A percentile compares a stretch with the other conserved stretches of the same genome.
Evolutionary conservation across 2,329 filamentous ascomycete species (phyloP).

Genomic region (Fusarium heterosporum): DNA sequence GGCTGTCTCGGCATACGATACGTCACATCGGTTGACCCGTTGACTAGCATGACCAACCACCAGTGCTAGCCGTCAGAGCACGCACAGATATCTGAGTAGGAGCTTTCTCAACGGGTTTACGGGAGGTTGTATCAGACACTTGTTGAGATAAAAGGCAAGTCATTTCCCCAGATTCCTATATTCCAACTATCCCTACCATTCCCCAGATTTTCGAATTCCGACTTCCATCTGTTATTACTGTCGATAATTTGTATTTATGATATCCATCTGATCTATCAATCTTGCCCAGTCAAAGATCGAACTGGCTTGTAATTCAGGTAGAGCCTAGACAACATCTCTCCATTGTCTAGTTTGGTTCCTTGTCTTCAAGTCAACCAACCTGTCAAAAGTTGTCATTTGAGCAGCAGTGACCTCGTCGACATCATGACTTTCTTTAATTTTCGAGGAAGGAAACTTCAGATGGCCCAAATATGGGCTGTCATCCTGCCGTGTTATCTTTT

Average conservation of each 20-base stretch:
- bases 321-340: too few species aligned
- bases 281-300: too few species aligned
- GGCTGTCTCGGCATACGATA: not conserved
- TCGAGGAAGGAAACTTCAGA: slow-evolving; percentile 5
- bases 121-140: not conserved
- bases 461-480: slow-evolving; percentile 10
- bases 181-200: too few species aligned
- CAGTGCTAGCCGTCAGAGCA: not conserved
- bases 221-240: not conserved
- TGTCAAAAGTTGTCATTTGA: not conserved
- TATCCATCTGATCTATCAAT: too few species aligned
- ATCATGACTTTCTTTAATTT: slow-evolving; percentile 1
- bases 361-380: accelerated
- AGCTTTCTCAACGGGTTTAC: not conserved
- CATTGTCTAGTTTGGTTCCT: not conserved
- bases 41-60: not conserved
- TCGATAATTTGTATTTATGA: too few species aligned
- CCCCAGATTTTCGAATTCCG: not conserved
- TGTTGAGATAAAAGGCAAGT: slow-evolving; percentile 1
- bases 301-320: too few species aligned
- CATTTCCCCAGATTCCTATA: not conserved
- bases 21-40: not conserved
- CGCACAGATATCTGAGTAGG: not conserved
- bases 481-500: slow-evolving; percentile 8
- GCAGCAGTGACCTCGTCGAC: too few species aligned